phyloP scores from a whole-genome alignment of 116 monocot species.

The Zostera marina region DNA sequence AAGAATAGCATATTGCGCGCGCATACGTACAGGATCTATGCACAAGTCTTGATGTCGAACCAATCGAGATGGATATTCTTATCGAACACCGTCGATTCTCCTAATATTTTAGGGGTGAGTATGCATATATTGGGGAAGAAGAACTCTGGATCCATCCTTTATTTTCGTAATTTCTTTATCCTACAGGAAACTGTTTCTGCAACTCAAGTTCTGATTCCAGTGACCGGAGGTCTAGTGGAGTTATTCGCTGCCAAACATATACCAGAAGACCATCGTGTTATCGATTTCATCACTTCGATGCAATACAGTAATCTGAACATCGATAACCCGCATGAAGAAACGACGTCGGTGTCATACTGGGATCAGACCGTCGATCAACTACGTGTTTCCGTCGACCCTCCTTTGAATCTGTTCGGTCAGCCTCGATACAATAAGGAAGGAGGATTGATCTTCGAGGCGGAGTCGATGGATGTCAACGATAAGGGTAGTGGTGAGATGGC shows the following conservation, averaged over 20 bases:
- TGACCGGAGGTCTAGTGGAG: constrained; percentile 53
- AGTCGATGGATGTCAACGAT: constrained; percentile 3
- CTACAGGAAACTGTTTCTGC: constrained; percentile 27
- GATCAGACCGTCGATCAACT: constrained; percentile 14
- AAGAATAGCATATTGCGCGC: too few species aligned
- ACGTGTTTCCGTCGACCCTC: constrained; percentile 10
- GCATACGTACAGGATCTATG: constrained; percentile 28
- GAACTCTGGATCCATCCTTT: background rate
- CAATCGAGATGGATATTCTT: constrained; percentile 40
- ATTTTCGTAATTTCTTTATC: background rate
- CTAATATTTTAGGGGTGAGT: constrained; percentile 9
- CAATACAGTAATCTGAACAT: constrained; percentile 6
- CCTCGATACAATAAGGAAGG: constrained; percentile 1
- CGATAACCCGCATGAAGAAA: background rate
- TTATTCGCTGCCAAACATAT: constrained; percentile 28
- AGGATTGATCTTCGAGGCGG: constrained; percentile 10
- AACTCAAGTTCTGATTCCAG: constrained; percentile 48
- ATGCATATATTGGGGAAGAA: too few species aligned
- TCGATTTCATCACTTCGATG: constrained; percentile 41
- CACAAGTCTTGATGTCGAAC: constrained; percentile 53
- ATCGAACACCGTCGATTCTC: constrained; percentile 6
- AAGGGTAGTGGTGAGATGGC: constrained; percentile 14
- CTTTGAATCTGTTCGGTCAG: constrained; percentile 16
- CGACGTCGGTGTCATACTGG: constrained; percentile 9
- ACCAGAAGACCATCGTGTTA: constrained; percentile 32